Evolutionary conservation across 345 rosid genomes (phyloP).

Genomic region (Heritiera fomes): DNA sequence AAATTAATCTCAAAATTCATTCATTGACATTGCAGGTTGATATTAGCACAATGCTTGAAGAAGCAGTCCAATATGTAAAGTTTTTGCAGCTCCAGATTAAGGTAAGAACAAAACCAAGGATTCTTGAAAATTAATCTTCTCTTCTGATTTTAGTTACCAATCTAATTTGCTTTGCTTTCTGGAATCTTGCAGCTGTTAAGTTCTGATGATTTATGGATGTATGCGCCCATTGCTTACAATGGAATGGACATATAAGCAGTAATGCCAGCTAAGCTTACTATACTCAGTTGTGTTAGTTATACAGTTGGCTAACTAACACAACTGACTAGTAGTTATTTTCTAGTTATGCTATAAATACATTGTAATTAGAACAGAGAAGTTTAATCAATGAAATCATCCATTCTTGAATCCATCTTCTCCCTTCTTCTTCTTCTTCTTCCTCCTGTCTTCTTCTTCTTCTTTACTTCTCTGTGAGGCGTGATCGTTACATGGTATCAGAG

Average conservation of each 20-base stretch:
- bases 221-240: constrained; percentile 84
- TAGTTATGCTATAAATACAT: too few species aligned
- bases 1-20: constrained; percentile 4
- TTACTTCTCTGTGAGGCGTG: too few species aligned
- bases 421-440: too few species aligned
- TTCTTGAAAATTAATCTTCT: neutral
- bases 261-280: too few species aligned
- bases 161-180: neutral
- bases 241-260: constrained; percentile 84
- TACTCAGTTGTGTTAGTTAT: too few species aligned
- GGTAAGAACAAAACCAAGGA: constrained; percentile 37
- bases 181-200: constrained; percentile 58
- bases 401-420: too few species aligned
- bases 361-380: too few species aligned
- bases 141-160: neutral
- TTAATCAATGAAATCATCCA: too few species aligned
- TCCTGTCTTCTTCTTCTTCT: too few species aligned
- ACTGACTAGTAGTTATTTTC: too few species aligned
- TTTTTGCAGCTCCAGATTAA: constrained; percentile 85
- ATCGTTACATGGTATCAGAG: too few species aligned
- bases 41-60: constrained; percentile 95
- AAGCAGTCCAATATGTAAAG: constrained; percentile 86
- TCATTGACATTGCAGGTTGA: constrained; percentile 55
- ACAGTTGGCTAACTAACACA: too few species aligned
- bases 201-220: constrained; percentile 94